Base-by-base conservation (phyloP, 129 eudicot species). In the Flaveria trinervia region DNA sequence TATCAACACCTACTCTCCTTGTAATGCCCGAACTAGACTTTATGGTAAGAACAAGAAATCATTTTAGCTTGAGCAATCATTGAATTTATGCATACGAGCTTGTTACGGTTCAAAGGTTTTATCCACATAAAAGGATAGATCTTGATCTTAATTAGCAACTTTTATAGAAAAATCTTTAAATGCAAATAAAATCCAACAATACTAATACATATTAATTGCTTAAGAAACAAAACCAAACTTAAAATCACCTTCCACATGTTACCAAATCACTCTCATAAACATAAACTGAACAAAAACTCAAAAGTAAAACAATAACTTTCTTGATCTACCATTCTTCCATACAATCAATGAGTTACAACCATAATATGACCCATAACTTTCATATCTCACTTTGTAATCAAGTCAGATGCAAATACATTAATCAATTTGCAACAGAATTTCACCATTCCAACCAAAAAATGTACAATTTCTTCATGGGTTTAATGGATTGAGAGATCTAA, bases 381-480 rank as follows among this genome's bases (percentile, higher is more conserved):
- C 33, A 33, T 3, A 75, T 10, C 66, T 20, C 80, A 66, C 73
- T 65, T 66, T 66, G 44, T 12, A 48, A 61, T 36, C 0, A 61
- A 61, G n/a, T 52, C 72, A n/a, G 18, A 61, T 22, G 23, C 13
- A 36, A 61, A 62, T 39, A 50, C 60, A 50, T 62, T 0, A 51
- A 72, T 45, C 39, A 62, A 50, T 72, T 17, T 25, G 9, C 74
- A 25, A 39, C 68, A 15, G 13, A 68, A 44, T 55, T 55, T 16
- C 68, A 41, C 48, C 48, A 13, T 17, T 54, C 36, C 57, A 68
- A 46, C 17, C 14, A 28, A 17, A 54, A 54, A 54, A 6, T 33
- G 0, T 55, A 70, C 56, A 71, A 18, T 5, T 13, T 70, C 15
- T 16, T 78, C 84, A 82, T 57, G 85, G 86, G 43, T 57, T 78